These are phyloP conservation scores for Grammothele lineata DNA, from an alignment of 768 basidiomycete genomes.

Conservation along the genomic window DNA sequence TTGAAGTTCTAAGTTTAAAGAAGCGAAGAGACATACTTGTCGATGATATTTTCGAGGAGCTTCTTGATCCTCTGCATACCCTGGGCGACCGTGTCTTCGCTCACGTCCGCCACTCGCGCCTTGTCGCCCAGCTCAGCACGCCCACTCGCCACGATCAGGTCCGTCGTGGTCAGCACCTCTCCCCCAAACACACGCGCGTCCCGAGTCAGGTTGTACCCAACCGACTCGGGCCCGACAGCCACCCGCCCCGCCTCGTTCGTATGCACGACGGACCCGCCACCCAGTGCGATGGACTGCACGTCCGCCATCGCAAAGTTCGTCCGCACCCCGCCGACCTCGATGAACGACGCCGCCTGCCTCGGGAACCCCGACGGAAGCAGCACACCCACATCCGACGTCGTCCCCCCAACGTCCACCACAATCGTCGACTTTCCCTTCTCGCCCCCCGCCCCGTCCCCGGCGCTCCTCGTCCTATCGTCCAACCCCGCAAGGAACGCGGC, in stretches of 20 bases:
- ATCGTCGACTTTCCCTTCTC: slow-evolving; percentile 34
- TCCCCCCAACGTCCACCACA: slow-evolving; percentile 64
- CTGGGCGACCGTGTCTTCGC: slow-evolving; percentile 24
- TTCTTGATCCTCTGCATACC: slow-evolving; percentile 39
- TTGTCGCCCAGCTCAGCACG: slow-evolving; percentile 25
- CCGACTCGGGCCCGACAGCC: slow-evolving; percentile 60
- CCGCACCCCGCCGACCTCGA: slow-evolving; percentile 56
- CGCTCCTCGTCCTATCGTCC: slow-evolving; percentile 16
- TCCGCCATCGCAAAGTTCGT: slow-evolving; percentile 62
- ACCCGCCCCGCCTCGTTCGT: slow-evolving; percentile 29
- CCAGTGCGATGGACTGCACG: slow-evolving; percentile 55
- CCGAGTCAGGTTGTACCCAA: slow-evolving; percentile 48
- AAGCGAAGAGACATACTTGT: slow-evolving; percentile 26
- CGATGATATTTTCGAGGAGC: slow-evolving; percentile 45
- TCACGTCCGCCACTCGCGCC: slow-evolving; percentile 16
- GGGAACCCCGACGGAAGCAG: slow-evolving; percentile 58
- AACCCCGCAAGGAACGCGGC: slow-evolving; percentile 54
- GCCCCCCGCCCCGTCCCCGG: too few species aligned
- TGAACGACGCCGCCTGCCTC: slow-evolving; percentile 57
- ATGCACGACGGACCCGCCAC: slow-evolving; percentile 56
- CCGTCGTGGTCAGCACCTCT: slow-evolving; percentile 53
- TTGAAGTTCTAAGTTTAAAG: too few species aligned
- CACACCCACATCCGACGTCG: slow-evolving; percentile 63
- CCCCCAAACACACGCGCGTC: slow-evolving; percentile 58
- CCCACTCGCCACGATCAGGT: slow-evolving; percentile 44